A percentile compares a stretch with the other conserved stretches of the same genome.
Evolutionary conservation across 176 grass and related monocot genomes (phyloP).

Genomic region (Tuctoria greenei): DNA sequence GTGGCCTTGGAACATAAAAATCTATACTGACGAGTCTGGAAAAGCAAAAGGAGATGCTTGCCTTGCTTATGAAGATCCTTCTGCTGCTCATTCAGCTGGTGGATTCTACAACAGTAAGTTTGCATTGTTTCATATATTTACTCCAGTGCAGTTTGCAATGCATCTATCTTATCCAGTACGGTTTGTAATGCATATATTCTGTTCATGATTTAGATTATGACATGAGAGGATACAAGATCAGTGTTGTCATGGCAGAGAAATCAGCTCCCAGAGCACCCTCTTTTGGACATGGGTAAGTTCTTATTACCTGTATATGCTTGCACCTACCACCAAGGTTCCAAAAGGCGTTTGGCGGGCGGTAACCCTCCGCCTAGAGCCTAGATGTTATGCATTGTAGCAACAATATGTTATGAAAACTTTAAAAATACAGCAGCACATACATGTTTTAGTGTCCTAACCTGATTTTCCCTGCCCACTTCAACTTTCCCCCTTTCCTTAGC

Average conservation of each 20-base stretch:
- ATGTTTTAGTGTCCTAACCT: too few species aligned
- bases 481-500: too few species aligned
- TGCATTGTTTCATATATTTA: neutral
- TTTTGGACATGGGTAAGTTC: conserved; percentile 77
- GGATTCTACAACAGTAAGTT: conserved; percentile 90
- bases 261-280: conserved; percentile 84
- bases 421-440: too few species aligned
- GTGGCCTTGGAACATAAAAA: conserved; percentile 99
- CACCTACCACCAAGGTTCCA: too few species aligned
- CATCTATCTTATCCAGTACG: neutral
- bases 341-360: too few species aligned
- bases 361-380: too few species aligned
- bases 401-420: too few species aligned
- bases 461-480: too few species aligned
- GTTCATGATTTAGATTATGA: conserved; percentile 70
- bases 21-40: conserved; percentile 90
- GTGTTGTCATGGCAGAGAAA: conserved; percentile 95
- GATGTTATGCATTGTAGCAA: too few species aligned
- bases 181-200: conserved; percentile 33
- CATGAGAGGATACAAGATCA: conserved; percentile 92
- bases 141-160: neutral
- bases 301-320: conserved; percentile 29
- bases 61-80: conserved; percentile 98
- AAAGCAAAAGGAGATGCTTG: conserved; percentile 96
- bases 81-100: conserved; percentile 95